Conservation (phyloP, 208 protist genomes). For the Vickermania ingenoplastis region DNA sequence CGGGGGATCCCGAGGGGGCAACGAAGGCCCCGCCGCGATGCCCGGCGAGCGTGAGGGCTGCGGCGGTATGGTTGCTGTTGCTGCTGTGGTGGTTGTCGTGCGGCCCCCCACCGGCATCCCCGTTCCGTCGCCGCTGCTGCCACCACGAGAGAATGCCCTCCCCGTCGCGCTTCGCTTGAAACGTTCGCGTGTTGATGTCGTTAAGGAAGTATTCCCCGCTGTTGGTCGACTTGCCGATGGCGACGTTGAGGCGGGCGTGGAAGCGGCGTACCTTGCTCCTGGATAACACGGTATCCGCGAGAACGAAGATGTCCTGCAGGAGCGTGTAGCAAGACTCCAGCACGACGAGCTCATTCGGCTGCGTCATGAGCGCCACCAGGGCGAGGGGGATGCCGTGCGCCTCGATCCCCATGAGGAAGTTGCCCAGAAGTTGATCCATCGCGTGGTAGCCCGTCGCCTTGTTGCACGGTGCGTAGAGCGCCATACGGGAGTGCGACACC, state of each 20-base stretch:
- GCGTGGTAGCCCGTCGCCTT: slow-evolving; percentile 81
- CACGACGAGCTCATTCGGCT: slow-evolving; percentile 22
- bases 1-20: neutral
- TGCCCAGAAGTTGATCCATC: slow-evolving; percentile 66
- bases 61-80: too few relatives aligned
- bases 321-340: slow-evolving; percentile 46
- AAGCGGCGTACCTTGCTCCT: slow-evolving; percentile 53
- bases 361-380: slow-evolving; percentile 42
- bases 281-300: slow-evolving; percentile 84
- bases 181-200: slow-evolving; percentile 46
- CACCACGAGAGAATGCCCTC: slow-evolving; percentile 1
- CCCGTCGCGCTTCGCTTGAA: slow-evolving; percentile 28
- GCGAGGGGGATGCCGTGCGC: slow-evolving; percentile 81
- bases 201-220: slow-evolving; percentile 56
- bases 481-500: neutral
- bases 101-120: neutral
- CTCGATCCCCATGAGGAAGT: slow-evolving; percentile 55
- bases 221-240: slow-evolving; percentile 49
- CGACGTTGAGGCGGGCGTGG: slow-evolving; percentile 69
- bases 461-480: slow-evolving; percentile 65
- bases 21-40: neutral
- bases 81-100: neutral
- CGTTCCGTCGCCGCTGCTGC: neutral
- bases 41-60: neutral
- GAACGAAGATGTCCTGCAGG: slow-evolving; percentile 73